Evolutionary conservation across 495 filamentous ascomycete genomes (phyloP), one percentile per base, ranked within the genome.

Genomic region (Podospora appendiculata): DNA sequence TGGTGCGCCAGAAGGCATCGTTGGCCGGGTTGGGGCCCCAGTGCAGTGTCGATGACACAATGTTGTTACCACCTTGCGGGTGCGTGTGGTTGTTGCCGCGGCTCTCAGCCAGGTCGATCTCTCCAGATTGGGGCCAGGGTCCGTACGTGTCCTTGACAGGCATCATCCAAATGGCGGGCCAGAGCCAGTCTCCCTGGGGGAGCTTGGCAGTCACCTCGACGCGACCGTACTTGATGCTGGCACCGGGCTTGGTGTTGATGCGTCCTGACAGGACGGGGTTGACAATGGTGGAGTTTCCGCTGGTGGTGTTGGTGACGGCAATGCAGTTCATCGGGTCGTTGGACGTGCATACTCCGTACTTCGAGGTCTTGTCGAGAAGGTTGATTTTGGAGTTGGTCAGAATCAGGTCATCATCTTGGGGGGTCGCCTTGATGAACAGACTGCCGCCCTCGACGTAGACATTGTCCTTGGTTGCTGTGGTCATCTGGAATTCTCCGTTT

Each of bases 151-250:
- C 69, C 33, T 86, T 71, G 34, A 82, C 79, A 8, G 89, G 89
- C 77, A 94, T 76, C 88, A 94, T 88, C 87, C 89, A 93, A 59
- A 94, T 92, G 39, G 88, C 89, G 18, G 89, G 89, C 89, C 89
- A 94, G 19, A 94, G 74, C 89, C 89, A 94, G 62, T 91, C 87
- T 32, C 89, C 89, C 8, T 68, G 67, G 1, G 89, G 87, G 14
- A 92, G 64, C 58, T 82, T 83, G 19, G 89, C 89, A 4, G 72
- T 80, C 8, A 94, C 88, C 64, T 94, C 86, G 47, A 94, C 76
- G 41, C 87, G 83, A 47, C 89, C 89, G 62, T 88, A 94, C 62
- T 81, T 87, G 74, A 94, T 89, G 8, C 65, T 74, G 12, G 82
- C 81, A 25, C 85, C 79, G 17, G 74, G 78, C 55, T 75, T 83